Evolutionary conservation across 2,329 filamentous ascomycete species (phyloP).

Genomic region (Cladosporium cucumerinum): DNA sequence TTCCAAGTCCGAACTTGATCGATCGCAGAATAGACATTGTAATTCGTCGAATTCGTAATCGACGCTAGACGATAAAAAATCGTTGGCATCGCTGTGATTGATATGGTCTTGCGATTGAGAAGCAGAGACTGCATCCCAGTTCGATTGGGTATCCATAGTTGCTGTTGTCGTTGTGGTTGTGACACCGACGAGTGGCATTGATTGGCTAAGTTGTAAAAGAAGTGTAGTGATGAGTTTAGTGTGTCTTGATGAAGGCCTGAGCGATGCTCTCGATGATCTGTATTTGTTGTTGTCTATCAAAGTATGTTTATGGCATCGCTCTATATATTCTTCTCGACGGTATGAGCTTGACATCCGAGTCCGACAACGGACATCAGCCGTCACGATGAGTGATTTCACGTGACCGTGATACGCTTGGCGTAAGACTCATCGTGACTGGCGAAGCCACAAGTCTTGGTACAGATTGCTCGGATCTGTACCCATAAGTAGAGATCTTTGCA

Average conservation of each 20-base stretch:
- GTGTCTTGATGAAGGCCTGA: neutral
- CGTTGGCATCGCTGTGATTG: neutral
- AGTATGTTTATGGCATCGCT: neutral
- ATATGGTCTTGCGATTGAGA: neutral
- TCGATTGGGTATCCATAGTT: neutral
- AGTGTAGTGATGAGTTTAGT: neutral
- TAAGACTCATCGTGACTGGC: neutral
- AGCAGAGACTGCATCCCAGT: neutral
- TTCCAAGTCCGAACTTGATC: slow-evolving; percentile 31
- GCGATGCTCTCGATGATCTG: neutral
- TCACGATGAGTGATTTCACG: slow-evolving; percentile 2
- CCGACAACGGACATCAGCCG: neutral
- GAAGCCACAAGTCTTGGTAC: neutral
- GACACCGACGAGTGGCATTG: neutral
- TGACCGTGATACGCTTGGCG: neutral
- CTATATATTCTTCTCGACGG: neutral
- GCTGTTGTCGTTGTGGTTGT: neutral
- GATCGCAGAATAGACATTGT: slow-evolving; percentile 41
- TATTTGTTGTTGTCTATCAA: neutral
- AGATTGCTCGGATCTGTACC: too few species aligned
- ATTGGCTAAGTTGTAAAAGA: neutral
- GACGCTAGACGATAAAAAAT: neutral
- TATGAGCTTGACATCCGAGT: neutral
- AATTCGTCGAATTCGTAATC: neutral
- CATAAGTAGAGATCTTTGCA: neutral